Evolutionary conservation across 2,329 filamentous ascomycete species (phyloP).

Genomic region (Penicillium capsulatum): DNA sequence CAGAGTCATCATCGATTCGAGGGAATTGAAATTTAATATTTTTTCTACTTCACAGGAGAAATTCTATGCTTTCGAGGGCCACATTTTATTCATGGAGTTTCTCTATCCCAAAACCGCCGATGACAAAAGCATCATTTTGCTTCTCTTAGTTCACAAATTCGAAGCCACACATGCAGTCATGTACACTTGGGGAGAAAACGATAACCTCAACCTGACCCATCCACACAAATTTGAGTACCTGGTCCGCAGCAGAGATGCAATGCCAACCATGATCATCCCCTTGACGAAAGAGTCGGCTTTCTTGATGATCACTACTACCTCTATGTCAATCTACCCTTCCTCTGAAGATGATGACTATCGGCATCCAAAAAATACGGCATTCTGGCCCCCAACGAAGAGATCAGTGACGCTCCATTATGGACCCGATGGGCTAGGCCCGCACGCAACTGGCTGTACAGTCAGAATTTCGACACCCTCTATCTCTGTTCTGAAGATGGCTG

Average conservation of each 20-base stretch:
- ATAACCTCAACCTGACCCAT: conserved; percentile 15
- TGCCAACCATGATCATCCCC: conserved; percentile 69
- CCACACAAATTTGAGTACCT: conserved; percentile 30
- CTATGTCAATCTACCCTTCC: conserved; percentile 49
- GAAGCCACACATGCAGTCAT: conserved; percentile 47
- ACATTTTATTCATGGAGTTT: conserved; percentile 85
- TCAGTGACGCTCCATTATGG: conserved; percentile 58
- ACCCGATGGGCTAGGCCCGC: conserved; percentile 78
- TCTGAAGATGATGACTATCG: conserved; percentile 26
- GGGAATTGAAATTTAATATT: no score
- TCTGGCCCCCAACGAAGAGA: conserved; percentile 24
- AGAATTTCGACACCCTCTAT: conserved; percentile 72
- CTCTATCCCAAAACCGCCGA: conserved; percentile 66
- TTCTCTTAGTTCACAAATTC: conserved; percentile 55
- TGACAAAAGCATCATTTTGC: conserved; percentile 67
- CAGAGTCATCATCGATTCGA: no score
- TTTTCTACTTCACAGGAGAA: conserved; percentile 37
- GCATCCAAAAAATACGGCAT: conserved; percentile 31
- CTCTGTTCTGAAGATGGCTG: conserved; percentile 83
- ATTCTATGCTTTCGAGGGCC: conserved; percentile 58
- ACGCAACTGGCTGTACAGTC: conserved; percentile 59
- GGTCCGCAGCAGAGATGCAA: conserved; percentile 40
- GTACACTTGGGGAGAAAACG: conserved; percentile 52
- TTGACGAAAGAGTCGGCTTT: conserved; percentile 68
- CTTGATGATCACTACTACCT: conserved; percentile 60